Conservation (phyloP, 805 yeast genomes). For the Zygosaccharomyces pseudorouxii region DNA sequence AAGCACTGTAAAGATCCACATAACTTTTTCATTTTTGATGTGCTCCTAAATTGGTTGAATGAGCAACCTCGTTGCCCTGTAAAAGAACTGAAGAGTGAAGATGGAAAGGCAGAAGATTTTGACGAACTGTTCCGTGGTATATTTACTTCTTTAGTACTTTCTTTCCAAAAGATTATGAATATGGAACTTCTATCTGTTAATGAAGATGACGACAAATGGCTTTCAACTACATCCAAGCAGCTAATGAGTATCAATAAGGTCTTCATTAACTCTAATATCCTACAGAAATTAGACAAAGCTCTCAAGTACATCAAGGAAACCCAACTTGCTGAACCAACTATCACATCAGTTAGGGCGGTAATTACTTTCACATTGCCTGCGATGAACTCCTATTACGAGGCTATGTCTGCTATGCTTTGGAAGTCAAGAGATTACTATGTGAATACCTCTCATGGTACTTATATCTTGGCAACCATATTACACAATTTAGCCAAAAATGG, state of each 20-base stretch:
- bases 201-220: conserved; percentile 67
- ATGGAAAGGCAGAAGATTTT: conserved; percentile 33
- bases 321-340: conserved; percentile 38
- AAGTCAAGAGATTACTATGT: conserved; percentile 47
- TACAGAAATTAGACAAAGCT: conserved; percentile 35
- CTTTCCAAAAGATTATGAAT: conserved; percentile 57
- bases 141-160: conserved; percentile 55
- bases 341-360: conserved; percentile 44
- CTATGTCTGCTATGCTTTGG: conserved; percentile 42
- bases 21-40: conserved; percentile 45
- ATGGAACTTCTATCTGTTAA: conserved; percentile 33
- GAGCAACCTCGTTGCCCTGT: conserved; percentile 3
- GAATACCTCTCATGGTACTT: conserved; percentile 57
- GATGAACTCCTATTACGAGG: conserved; percentile 50
- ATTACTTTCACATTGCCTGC: conserved; percentile 59
- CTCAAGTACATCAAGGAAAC: conserved; percentile 35
- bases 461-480: conserved; percentile 51
- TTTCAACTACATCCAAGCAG: conserved; percentile 45
- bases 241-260: conserved; percentile 40
- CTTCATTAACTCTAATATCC: conserved; percentile 40
- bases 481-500: conserved; percentile 68
- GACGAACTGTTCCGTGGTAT: conserved; percentile 49
- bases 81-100: not conserved
- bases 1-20: conserved; percentile 37
- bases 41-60: conserved; percentile 45